Evolutionary conservation across 192 early-diverging fungal genomes (phyloP), one percentile per base, ranked within the genome.

Genomic region (Lobosporangium transversale): DNA sequence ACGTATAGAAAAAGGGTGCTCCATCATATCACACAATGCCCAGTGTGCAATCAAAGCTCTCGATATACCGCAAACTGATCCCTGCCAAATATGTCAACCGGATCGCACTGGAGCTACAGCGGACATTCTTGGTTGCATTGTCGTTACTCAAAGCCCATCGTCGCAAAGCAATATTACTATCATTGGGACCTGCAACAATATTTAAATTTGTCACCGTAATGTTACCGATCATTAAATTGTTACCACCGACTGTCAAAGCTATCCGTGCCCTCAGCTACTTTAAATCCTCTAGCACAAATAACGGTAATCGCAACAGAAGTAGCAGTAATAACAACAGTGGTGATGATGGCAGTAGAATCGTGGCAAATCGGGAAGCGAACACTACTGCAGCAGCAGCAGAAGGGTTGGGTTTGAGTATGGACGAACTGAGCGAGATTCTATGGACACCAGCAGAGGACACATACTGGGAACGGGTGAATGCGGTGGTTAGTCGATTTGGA

Each of bases 391-490:
- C 63, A 21, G 50, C 45, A 4, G 37, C 54, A 1, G 65, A 76
- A 15, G 73, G 73, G 1, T 37, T 76, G 2, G 59, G 59, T 17
- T 56, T 67, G 65, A 66, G 49, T 31, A 76, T 76, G 64, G 73
- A 76, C 36, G 73, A 67, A 23, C 24, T 76, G 27, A 62, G 45
- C 24, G 73, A 76, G 42, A 76, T 76, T 37, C 42, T 66, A 24
- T 76, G 73, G 73, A 76, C 64, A 3, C 73, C 73, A 3, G 73
- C 73, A 9, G 73, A 76, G 33, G 64, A 76, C 20, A 43, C 59
- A 32, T 76, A 76, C 36, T 76, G 73, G 73, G 73, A 76, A 35
- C 42, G 73, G 29, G 73, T 76, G 10, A 66, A 76, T 55, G 65
- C 58, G 27, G 67, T 76, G 73, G 65, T 76, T 2, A 57, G 58